A percentile compares a stretch with the other conserved stretches of the same genome.
These are phyloP conservation scores for Saccharomyces jurei DNA, from an alignment of 805 yeast species.

Conservation along the genomic window DNA sequence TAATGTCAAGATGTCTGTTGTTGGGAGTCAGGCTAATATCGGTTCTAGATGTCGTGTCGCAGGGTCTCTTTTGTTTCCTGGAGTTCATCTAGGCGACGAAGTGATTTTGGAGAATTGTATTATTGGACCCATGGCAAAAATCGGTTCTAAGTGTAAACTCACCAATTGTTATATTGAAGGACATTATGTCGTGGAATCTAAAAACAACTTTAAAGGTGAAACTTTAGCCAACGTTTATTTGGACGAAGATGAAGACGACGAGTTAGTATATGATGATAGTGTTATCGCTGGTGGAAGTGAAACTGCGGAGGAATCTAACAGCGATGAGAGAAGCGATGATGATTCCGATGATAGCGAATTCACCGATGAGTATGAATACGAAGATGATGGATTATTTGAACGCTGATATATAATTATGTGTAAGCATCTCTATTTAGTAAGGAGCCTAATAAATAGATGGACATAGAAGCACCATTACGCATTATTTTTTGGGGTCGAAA, in stretches of 20 bases:
- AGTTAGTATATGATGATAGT: constrained; percentile 24
- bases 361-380: constrained; percentile 36
- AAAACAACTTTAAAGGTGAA: constrained; percentile 48
- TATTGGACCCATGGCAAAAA: constrained; percentile 59
- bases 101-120: constrained; percentile 73
- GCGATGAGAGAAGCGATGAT: constrained; percentile 31
- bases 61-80: constrained; percentile 73
- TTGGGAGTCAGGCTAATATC: constrained; percentile 65
- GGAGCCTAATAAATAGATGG: neutral
- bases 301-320: constrained; percentile 24
- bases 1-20: constrained; percentile 75
- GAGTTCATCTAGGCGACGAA: constrained; percentile 71
- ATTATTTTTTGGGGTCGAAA: neutral
- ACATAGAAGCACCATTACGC: neutral
- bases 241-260: constrained; percentile 18
- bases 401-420: constrained; percentile 14
- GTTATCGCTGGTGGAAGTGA: constrained; percentile 26
- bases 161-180: constrained; percentile 84
- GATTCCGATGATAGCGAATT: constrained; percentile 34
- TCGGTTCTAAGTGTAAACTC: constrained; percentile 58
- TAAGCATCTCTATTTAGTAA: neutral
- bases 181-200: constrained; percentile 54
- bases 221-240: constrained; percentile 36
- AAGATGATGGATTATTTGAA: constrained; percentile 60
- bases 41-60: constrained; percentile 84